These are phyloP conservation scores for Aspergillus flavus DNA, from an alignment of 2,329 filamentous ascomycete species.

Conservation along the genomic window DNA sequence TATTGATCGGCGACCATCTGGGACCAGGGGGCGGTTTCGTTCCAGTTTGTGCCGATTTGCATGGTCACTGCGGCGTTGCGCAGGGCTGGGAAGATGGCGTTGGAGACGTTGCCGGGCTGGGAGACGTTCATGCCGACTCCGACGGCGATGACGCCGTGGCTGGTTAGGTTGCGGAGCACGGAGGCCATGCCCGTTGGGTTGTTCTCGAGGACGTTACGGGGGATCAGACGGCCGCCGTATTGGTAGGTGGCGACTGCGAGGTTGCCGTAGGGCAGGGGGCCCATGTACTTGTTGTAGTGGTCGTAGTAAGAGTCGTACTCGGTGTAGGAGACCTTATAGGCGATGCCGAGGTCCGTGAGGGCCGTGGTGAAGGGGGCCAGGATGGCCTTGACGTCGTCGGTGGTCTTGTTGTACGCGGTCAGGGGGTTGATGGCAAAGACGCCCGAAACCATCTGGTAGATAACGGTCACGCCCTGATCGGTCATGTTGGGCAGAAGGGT, in stretches of 20 bases:
- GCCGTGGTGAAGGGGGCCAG: constrained; percentile 48
- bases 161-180: constrained; percentile 38
- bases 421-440: constrained; percentile 52
- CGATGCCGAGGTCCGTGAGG: constrained; percentile 42
- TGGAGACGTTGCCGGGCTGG: constrained; percentile 37
- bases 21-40: constrained; percentile 40
- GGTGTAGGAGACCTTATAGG: constrained; percentile 32
- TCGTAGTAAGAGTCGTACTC: constrained; percentile 38
- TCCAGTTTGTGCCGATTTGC: constrained; percentile 39
- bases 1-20: constrained; percentile 40
- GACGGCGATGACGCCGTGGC: constrained; percentile 38
- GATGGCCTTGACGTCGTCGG: constrained; percentile 47
- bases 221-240: constrained; percentile 40
- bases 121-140: constrained; percentile 45
- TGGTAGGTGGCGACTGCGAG: constrained; percentile 29
- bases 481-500: constrained; percentile 54
- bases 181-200: constrained; percentile 33
- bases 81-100: constrained; percentile 45
- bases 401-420: constrained; percentile 52
- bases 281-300: constrained; percentile 37
- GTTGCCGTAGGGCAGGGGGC: constrained; percentile 32
- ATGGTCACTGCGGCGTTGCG: constrained; percentile 42
- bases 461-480: constrained; percentile 53
- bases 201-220: constrained; percentile 34
- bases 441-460: constrained; percentile 55